These are phyloP conservation scores for Viola pubescens DNA, from an alignment of 441 rosid species.

Conservation along the genomic window DNA sequence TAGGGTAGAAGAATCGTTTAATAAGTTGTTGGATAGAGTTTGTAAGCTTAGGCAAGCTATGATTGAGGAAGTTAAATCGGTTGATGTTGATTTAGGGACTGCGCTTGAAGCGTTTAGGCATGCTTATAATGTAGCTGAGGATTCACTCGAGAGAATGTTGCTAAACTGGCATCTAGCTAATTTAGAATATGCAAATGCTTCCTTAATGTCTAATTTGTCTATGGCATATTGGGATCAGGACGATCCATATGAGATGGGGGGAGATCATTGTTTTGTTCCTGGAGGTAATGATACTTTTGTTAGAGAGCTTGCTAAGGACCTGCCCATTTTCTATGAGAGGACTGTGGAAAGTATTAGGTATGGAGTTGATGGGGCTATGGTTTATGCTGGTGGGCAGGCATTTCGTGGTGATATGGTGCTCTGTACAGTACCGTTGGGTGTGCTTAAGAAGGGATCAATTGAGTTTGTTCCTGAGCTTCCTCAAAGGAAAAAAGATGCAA, in stretches of 20 bases:
- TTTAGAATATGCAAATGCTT: constrained; percentile 86
- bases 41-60: constrained; percentile 86
- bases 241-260: constrained; percentile 96
- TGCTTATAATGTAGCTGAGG: constrained; percentile 71
- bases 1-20: constrained; percentile 68
- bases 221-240: constrained; percentile 97
- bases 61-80: constrained; percentile 81
- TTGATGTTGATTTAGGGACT: constrained; percentile 70
- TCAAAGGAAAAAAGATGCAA: constrained; percentile 62
- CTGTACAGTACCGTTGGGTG: constrained; percentile 76
- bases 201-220: constrained; percentile 70
- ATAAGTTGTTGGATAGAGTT: constrained; percentile 74
- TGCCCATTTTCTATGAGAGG: constrained; percentile 64
- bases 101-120: constrained; percentile 77
- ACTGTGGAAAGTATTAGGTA: constrained; percentile 67
- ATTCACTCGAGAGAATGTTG: constrained; percentile 68
- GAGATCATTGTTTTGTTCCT: constrained; percentile 91
- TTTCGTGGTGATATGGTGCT: constrained; percentile 74
- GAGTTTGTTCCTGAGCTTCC: constrained; percentile 85
- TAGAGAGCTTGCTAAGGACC: constrained; percentile 71
- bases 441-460: constrained; percentile 63
- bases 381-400: constrained; percentile 62
- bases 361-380: constrained; percentile 64
- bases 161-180: constrained; percentile 93
- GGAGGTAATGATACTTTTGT: constrained; percentile 86